These are phyloP conservation scores for Septoria petroselini DNA, from an alignment of 2,329 filamentous ascomycete species.

Conservation along the genomic window DNA sequence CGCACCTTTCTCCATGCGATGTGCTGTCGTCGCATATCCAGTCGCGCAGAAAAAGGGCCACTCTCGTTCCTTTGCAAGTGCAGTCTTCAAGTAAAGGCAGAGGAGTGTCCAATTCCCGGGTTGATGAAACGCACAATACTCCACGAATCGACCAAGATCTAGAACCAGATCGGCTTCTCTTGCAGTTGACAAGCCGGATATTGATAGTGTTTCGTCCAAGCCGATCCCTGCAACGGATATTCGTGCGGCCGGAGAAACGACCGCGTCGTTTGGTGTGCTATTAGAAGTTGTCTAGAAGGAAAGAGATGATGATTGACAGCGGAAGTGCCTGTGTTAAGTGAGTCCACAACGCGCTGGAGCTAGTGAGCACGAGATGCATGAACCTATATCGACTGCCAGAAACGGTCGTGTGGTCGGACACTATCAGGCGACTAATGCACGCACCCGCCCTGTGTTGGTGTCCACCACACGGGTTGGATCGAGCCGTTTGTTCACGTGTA, in stretches of 20 bases:
- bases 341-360: neutral
- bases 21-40: constrained; percentile 27
- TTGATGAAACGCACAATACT: constrained; percentile 4
- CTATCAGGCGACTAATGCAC: constrained; percentile 8
- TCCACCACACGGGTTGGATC: neutral
- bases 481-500: too few relatives aligned
- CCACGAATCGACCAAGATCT: constrained; percentile 11
- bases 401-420: constrained; percentile 1
- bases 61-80: neutral
- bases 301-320: constrained; percentile 25
- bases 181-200: constrained; percentile 23
- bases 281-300: constrained; percentile 10
- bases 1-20: constrained; percentile 26
- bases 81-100: neutral
- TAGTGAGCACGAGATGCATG: constrained; percentile 2
- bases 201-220: constrained; percentile 14
- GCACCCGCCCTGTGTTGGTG: neutral
- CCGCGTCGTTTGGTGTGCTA: constrained; percentile 9
- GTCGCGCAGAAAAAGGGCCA: neutral
- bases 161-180: constrained; percentile 24
- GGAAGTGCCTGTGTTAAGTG: constrained; percentile 8
- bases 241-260: neutral
- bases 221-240: constrained; percentile 8
- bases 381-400: constrained; percentile 3
- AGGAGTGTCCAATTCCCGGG: constrained; percentile 1